Conservation (phyloP, 2,329 filamentous ascomycete species). For the Leptographium radiaticola region DNA sequence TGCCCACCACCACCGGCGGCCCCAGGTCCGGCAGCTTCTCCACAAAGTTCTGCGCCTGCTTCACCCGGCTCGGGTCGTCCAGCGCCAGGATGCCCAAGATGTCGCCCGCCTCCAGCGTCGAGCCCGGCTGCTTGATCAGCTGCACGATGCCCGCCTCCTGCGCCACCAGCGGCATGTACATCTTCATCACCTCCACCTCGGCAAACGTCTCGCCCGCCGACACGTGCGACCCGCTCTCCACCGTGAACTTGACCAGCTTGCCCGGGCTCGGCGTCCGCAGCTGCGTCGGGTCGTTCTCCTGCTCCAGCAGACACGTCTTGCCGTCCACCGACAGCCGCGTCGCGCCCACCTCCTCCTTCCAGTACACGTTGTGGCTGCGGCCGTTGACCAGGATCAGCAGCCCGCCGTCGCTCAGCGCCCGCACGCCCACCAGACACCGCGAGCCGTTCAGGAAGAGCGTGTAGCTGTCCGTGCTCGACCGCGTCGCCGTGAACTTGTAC, state of each 20-base stretch:
- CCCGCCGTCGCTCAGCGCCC: constrained; percentile 85
- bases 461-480: constrained; percentile 86
- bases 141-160: constrained; percentile 94
- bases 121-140: constrained; percentile 96
- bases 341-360: constrained; percentile 96
- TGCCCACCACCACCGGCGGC: constrained; percentile 73
- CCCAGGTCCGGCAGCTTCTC: constrained; percentile 82
- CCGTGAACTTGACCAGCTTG: constrained; percentile 95
- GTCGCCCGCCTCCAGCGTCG: constrained; percentile 94
- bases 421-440: constrained; percentile 85
- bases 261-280: constrained; percentile 87
- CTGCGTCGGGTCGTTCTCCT: constrained; percentile 98
- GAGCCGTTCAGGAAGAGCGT: constrained; percentile 98
- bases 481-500: constrained; percentile 96
- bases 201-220: constrained; percentile 86
- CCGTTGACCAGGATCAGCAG: constrained; percentile 82
- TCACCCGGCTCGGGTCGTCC: constrained; percentile 90
- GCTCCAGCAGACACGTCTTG: constrained; percentile 95
- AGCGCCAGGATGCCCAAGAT: constrained; percentile 95
- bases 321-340: constrained; percentile 92
- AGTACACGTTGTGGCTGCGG: constrained; percentile 96
- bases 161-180: constrained; percentile 98
- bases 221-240: constrained; percentile 91
- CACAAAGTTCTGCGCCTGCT: constrained; percentile 88
- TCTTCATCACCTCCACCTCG: constrained; percentile 99